Evolutionary conservation across 73 alveolate species (phyloP).

Genomic region (Loxodes magnus): DNA sequence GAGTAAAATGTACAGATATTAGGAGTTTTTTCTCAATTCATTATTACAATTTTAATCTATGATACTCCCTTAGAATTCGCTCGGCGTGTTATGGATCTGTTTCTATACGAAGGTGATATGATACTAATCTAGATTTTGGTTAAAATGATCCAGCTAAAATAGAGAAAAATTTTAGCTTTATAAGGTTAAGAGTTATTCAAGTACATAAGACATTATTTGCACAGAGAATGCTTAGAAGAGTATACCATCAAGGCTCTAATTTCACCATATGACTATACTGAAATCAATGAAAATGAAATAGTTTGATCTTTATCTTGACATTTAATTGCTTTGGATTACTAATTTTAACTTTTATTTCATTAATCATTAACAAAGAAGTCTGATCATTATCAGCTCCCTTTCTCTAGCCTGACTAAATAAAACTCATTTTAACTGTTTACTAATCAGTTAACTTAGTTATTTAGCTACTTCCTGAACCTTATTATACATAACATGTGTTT

Average conservation of each 20-base stretch:
- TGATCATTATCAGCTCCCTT: too few relatives aligned
- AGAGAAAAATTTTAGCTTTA: constrained; percentile 9
- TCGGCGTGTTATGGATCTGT: not conserved
- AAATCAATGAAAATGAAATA: too few relatives aligned
- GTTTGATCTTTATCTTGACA: too few relatives aligned
- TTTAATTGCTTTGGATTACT: too few relatives aligned
- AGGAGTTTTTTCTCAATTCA: not conserved
- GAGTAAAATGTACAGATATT: not conserved
- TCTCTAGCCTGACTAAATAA: too few relatives aligned
- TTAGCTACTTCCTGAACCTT: too few relatives aligned
- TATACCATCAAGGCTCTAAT: not conserved
- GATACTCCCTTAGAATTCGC: not conserved
- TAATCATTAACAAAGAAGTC: too few relatives aligned
- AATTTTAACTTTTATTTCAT: too few relatives aligned
- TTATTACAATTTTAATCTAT: not conserved
- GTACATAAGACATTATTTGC: not conserved
- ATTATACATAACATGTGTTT: too few relatives aligned
- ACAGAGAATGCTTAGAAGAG: constrained; percentile 5
- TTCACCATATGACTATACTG: too few relatives aligned
- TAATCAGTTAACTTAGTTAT: too few relatives aligned
- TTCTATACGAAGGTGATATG: not conserved
- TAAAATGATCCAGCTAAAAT: not conserved
- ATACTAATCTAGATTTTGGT: not conserved
- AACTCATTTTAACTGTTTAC: too few relatives aligned
- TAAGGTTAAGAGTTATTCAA: not conserved